Conservation (phyloP, 2,329 filamentous ascomycete genomes). For the Camillea tinctor region DNA sequence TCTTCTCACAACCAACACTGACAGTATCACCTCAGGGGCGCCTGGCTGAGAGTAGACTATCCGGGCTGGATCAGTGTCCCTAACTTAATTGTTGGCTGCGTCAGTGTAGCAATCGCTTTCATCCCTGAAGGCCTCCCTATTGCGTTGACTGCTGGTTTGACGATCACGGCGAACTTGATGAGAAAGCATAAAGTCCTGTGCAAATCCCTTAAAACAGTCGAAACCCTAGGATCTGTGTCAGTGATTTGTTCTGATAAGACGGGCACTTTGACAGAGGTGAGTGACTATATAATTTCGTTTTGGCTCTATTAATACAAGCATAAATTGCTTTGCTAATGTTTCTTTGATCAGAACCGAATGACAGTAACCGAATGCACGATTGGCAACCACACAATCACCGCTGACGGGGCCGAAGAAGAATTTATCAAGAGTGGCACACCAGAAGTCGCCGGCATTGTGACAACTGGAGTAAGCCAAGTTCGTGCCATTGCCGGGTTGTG, state of each 20-base stretch:
- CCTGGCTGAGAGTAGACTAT: slow-evolving; percentile 66
- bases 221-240: slow-evolving; percentile 71
- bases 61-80: slow-evolving; percentile 72
- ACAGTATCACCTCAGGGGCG: slow-evolving; percentile 47
- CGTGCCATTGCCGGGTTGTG: slow-evolving; percentile 64
- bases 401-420: slow-evolving; percentile 49
- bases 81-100: slow-evolving; percentile 69
- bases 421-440: slow-evolving; percentile 31
- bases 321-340: background rate
- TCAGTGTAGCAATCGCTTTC: slow-evolving; percentile 71
- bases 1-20: slow-evolving; percentile 40
- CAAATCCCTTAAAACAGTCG: slow-evolving; percentile 77
- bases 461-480: slow-evolving; percentile 55
- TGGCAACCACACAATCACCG: slow-evolving; percentile 47
- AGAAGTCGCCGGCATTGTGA: slow-evolving; percentile 26
- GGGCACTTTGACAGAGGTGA: slow-evolving; percentile 61
- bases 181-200: slow-evolving; percentile 73
- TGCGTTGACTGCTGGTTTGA: slow-evolving; percentile 67
- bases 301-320: no score
- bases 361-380: slow-evolving; percentile 67
- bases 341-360: slow-evolving; percentile 61
- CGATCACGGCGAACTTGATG: slow-evolving; percentile 77
- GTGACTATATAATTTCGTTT: slow-evolving; percentile 6
- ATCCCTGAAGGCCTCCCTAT: slow-evolving; percentile 74
- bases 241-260: slow-evolving; percentile 79